Conservation (phyloP, 352 stramenopile genomes). For the Phytophthora lateralis region DNA sequence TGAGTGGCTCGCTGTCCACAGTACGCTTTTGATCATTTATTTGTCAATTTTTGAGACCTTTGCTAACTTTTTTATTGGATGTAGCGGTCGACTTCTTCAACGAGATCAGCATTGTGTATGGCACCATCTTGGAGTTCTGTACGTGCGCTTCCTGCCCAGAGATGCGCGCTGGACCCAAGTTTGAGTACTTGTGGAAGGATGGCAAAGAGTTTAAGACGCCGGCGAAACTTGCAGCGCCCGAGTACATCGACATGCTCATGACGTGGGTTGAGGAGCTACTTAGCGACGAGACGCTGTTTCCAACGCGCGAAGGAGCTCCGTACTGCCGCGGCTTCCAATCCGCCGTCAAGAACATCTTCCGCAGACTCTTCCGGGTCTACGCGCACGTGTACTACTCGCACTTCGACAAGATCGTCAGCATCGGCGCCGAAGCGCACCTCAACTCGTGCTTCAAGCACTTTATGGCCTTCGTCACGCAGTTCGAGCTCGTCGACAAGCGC, state of each 20-base stretch:
- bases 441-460: slow-evolving; percentile 99
- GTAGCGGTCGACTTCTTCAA: slow-evolving; percentile 95
- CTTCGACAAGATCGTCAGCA: slow-evolving; percentile 94
- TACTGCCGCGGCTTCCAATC: slow-evolving; percentile 88
- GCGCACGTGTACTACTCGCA: slow-evolving; percentile 97
- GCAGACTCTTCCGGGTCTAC: slow-evolving; percentile 96
- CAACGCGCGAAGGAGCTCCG: slow-evolving; percentile 55
- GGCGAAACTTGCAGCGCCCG: slow-evolving; percentile 70
- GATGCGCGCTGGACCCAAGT: slow-evolving; percentile 85
- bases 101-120: slow-evolving; percentile 93
- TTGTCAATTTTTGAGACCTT: neutral
- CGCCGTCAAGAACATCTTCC: slow-evolving; percentile 94
- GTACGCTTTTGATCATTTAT: slow-evolving; percentile 33
- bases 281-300: slow-evolving; percentile 81
- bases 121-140: slow-evolving; percentile 88
- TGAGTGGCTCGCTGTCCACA: slow-evolving; percentile 94
- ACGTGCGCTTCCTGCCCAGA: slow-evolving; percentile 64
- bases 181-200: slow-evolving; percentile 92
- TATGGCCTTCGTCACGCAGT: slow-evolving; percentile 96
- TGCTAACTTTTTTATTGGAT: neutral
- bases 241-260: slow-evolving; percentile 95
- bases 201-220: slow-evolving; percentile 74
- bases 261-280: slow-evolving; percentile 91
- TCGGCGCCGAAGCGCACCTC: slow-evolving; percentile 95
- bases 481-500: slow-evolving; percentile 93